Base-by-base conservation (phyloP, 345 rosid genomes). In the Alliaria petiolata region DNA sequence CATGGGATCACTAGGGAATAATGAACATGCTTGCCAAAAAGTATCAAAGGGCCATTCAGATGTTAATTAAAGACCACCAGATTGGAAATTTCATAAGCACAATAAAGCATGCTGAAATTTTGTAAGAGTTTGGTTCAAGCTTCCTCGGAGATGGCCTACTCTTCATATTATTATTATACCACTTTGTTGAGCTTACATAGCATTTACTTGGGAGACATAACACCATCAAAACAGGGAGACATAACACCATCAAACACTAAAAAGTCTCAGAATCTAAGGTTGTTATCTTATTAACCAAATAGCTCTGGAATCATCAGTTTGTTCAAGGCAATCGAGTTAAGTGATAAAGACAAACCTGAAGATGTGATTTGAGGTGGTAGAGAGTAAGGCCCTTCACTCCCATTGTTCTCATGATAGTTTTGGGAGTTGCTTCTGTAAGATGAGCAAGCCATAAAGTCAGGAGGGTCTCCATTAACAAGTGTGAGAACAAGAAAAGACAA, bases 321-420 rank as follows among this genome's bases (percentile, higher is more conserved):
- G 20, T 14, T 30, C 7, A 46, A 12, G 39, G 3, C 20, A 55
- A 53, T 4, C 22, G 16, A 54, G 11, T n/a, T 7, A 17, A 60
- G 43, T 13, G 1, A 34, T 1, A 44, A 3, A 65, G 15, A 50
- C 78, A 53, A 62, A 92, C 96, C 96, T 90, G 96, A 75, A 92
- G 93, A 81, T 92, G 96, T 46, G 96, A 87, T 79, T 92, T 92
- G 82, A 92, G 79, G 71, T 92, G 98, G 80, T 89, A 92, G 49
- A 92, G 89, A 4, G 98, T 92, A 8, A 92, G 95, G 53, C 98
- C 98, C 69, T 92, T 90, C 42, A 92, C 98, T 57, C 92, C 92
- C 98, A 92, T 92, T 25, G 95, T 88, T 77, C 93, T 84, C 98
- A 90, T 72, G 35, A 92, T 86, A 59, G 95, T 86, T 84, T 90